phyloP scores from a whole-genome alignment of 768 basidiomycete genomes.

The Amanita exitialis region DNA sequence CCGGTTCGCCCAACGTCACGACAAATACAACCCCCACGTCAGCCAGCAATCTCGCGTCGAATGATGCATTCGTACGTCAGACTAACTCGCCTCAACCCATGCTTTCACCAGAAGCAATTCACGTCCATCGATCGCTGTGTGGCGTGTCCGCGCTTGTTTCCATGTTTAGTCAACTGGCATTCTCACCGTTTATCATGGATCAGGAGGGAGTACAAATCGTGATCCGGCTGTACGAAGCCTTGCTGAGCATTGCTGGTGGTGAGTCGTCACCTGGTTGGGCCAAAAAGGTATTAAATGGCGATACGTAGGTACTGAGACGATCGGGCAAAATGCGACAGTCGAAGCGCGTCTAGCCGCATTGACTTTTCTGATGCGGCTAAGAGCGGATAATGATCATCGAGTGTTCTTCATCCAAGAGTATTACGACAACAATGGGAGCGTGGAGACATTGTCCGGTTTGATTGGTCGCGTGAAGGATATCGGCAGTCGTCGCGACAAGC shows the following conservation, averaged over 20 bases:
- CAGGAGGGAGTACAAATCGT: constrained; percentile 41
- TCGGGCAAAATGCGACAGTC: not conserved
- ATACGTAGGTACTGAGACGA: not conserved
- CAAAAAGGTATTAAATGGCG: not conserved
- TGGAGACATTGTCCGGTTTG: constrained; percentile 48
- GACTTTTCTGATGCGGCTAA: constrained; percentile 81
- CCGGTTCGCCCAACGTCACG: not conserved
- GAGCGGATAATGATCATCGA: constrained; percentile 85
- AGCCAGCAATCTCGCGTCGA: not conserved
- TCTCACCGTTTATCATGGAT: constrained; percentile 50
- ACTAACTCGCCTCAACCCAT: not conserved
- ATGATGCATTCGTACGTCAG: not conserved
- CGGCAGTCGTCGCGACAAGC: constrained; percentile 9
- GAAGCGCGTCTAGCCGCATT: constrained; percentile 49
- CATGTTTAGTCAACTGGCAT: constrained; percentile 61
- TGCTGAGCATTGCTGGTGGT: constrained; percentile 24
- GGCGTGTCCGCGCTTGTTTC: constrained; percentile 56
- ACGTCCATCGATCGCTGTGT: constrained; percentile 34
- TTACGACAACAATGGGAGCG: constrained; percentile 49
- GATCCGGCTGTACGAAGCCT: constrained; percentile 41
- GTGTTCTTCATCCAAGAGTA: constrained; percentile 54
- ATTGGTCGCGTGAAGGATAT: constrained; percentile 40
- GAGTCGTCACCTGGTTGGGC: not conserved
- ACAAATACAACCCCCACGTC: not conserved
- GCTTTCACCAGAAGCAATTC: not conserved